phyloP scores from a whole-genome alignment of 805 yeast species.

The Candida chauliodis region DNA sequence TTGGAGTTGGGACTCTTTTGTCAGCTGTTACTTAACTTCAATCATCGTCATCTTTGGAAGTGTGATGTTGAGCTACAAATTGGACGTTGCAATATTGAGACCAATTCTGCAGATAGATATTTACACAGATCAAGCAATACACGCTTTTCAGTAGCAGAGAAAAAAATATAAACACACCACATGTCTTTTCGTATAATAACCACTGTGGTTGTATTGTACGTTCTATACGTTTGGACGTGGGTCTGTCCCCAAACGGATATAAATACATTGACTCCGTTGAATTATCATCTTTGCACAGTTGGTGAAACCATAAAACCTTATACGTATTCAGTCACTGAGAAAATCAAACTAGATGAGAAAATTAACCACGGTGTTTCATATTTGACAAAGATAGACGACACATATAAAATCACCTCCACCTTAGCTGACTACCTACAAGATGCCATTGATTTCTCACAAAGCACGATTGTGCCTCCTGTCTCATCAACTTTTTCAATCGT shows the following conservation, averaged over 20 bases:
- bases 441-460: slow-evolving; percentile 3
- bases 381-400: background rate
- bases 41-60: slow-evolving; percentile 4
- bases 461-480: background rate
- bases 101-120: slow-evolving; percentile 6
- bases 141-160: slow-evolving; percentile 5
- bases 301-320: slow-evolving; percentile 8
- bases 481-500: background rate
- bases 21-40: slow-evolving; percentile 10
- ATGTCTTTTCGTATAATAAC: slow-evolving; percentile 4
- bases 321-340: background rate
- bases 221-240: slow-evolving; percentile 9
- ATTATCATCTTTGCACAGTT: slow-evolving; percentile 11
- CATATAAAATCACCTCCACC: background rate
- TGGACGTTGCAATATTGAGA: slow-evolving; percentile 9
- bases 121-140: slow-evolving; percentile 6
- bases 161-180: slow-evolving; percentile 3
- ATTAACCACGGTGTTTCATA: background rate
- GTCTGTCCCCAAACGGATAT: slow-evolving; percentile 10
- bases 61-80: background rate
- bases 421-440: slow-evolving; percentile 2
- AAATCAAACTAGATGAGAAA: slow-evolving; percentile 5
- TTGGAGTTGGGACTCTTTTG: slow-evolving; percentile 14
- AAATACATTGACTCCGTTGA: slow-evolving; percentile 8
- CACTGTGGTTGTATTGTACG: slow-evolving; percentile 4